Evolutionary conservation across 352 stramenopile genomes (phyloP), one percentile per base, ranked within the genome.

Genomic region (Pythium grandisporangium): DNA sequence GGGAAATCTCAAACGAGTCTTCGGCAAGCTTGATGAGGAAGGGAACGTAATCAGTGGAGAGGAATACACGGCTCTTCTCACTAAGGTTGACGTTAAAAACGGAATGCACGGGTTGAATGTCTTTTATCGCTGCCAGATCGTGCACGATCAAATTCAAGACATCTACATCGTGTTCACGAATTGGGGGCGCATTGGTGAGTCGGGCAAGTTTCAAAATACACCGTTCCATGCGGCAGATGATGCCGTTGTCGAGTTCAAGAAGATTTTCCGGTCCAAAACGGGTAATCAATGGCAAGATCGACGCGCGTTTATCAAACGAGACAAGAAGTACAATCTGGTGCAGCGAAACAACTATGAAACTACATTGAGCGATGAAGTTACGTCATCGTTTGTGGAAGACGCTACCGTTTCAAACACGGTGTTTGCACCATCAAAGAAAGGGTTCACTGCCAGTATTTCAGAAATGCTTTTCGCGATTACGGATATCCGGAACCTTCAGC

Each of bases 161-260:
- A 66, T 86, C 14, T 86, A 66, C 48, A 57, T 89, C 2, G 56
- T 89, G 21, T 86, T 89, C 44, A 84, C 73, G 12, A 93, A 94
- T 48, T 89, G 75, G 75, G 75, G 75, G 0, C 68, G 75, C 1
- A 84, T 89, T 30, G 76, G 76, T 7, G 76, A 86, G 42, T 62
- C 48, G 1, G 76, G 76, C 30, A 86, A 89, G 39, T 87, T 79
- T 35, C 76, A 87, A 51, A 84, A 87, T 51, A 87, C 73, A 2
- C 73, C 74, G 7, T 86, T 87, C 53, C 62, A 72, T 22, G 50
- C 63, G 2, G 48, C 58, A 14, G 49, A 58, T 2, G 70, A 84
- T 14, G 77, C 71, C 0, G 46, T 82, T n/a, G 41, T 23, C 4
- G 77, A 90, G 44, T 90, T 90, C 52, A 77, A 83, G 46, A 90